These are phyloP conservation scores for Microcera coccophila DNA, from an alignment of 2,329 filamentous ascomycete species.

Conservation along the genomic window DNA sequence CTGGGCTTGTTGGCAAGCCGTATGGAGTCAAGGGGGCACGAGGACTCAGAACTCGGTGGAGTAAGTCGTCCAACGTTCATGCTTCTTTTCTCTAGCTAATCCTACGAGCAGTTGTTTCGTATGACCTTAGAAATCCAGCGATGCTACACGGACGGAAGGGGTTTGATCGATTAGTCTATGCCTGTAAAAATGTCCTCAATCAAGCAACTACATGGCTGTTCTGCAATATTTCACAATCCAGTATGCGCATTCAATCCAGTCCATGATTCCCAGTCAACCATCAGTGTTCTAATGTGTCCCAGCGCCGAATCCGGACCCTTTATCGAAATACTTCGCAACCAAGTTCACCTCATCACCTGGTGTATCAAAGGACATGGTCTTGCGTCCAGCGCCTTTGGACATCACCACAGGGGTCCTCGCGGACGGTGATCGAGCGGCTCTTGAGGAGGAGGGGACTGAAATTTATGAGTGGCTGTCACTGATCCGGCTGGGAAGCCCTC, in stretches of 20 bases:
- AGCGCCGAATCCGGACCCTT: slow-evolving; percentile 49
- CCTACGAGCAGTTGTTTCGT: slow-evolving; percentile 61
- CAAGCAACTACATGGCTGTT: slow-evolving; percentile 73
- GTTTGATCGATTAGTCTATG: slow-evolving; percentile 74
- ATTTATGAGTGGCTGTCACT: slow-evolving; percentile 74
- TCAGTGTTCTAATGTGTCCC: slow-evolving; percentile 21
- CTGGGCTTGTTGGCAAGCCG: slow-evolving; percentile 72
- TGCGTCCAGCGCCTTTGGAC: slow-evolving; percentile 23
- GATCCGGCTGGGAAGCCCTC: slow-evolving; percentile 61
- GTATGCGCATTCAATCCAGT: slow-evolving; percentile 16
- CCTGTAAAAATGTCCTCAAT: slow-evolving; percentile 72
- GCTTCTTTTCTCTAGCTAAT: slow-evolving; percentile 23
- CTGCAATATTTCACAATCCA: slow-evolving; percentile 50
- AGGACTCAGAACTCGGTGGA: slow-evolving; percentile 65
- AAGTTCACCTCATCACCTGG: slow-evolving; percentile 35
- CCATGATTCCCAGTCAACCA: neutral
- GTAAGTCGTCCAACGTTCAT: slow-evolving; percentile 45
- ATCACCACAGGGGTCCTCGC: slow-evolving; percentile 28
- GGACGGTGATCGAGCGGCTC: slow-evolving; percentile 41
- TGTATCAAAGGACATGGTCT: slow-evolving; percentile 14
- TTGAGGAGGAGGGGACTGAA: slow-evolving; percentile 61
- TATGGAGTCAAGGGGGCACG: slow-evolving; percentile 55
- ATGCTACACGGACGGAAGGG: slow-evolving; percentile 83
- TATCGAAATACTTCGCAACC: slow-evolving; percentile 43
- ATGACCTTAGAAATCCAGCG: slow-evolving; percentile 67